Evolutionary conservation across 1,284 basidiomycete species (phyloP), one percentile per base, ranked within the genome.

Genomic region (Ustilago crameri): DNA sequence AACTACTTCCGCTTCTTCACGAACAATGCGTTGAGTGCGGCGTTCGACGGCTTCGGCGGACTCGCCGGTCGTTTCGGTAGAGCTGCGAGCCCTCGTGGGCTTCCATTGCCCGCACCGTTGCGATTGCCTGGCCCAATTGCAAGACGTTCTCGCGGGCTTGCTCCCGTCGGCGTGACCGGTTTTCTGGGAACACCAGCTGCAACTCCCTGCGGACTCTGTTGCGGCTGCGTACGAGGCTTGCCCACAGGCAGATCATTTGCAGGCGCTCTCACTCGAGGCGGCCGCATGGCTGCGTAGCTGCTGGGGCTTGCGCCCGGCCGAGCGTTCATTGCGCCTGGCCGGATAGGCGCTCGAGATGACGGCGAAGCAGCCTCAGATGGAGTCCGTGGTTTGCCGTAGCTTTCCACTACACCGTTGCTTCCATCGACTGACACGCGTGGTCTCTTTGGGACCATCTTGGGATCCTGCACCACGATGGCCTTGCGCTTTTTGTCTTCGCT

Each of bases 1-100:
- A 30, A 37, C 34, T 42, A 72, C 37, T 52, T 57, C 27, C 70
- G 64, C 57, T 68, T 73, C 57, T 68, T 68, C 50, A 73, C 70
- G 18, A 73, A 73, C 23, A 73, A 27, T 9, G 70, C 64, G 20
- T 73, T 62, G 41, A 73, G 65, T 3, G 70, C 65, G 5, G 70
- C 70, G 30, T 49, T 64, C 22, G 70, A 73, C 9, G 70, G 70
- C 22, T 73, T 68, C 1, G 69, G 63, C 5, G 69, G 63, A 23
- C 69, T 71, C 7, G 58, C 57, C 9, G 59, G 65, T 22, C 59
- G 32, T 27, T 40, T 51, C 18, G 65, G 58, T 38, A 67, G 35
- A 18, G 64, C 53, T n/a, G 58, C 64, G 7, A 61, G 30, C 20
- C 57, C 64, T 18, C 53, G 38, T 23, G 62, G 55, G 24, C 62